These are phyloP conservation scores for Tylopilus vinaceipallidus DNA, from an alignment of 768 basidiomycete species.

Conservation along the genomic window DNA sequence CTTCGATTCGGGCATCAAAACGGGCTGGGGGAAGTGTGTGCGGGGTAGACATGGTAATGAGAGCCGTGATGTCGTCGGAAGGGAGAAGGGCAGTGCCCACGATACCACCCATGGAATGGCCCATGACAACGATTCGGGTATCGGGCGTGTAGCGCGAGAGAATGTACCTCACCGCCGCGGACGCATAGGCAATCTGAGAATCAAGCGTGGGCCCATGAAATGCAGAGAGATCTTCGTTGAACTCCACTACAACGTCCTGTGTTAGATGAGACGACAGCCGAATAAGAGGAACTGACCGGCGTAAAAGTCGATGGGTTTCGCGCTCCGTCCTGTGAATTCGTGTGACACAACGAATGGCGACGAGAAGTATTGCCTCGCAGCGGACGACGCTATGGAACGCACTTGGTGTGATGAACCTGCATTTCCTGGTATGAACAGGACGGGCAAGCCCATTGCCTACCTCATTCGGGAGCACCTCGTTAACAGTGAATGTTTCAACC, in stretches of 20 bases:
- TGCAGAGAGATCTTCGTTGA: conserved; percentile 96
- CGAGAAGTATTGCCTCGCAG: conserved; percentile 73
- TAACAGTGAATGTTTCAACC: neutral
- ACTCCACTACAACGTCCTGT: conserved; percentile 56
- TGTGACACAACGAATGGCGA: conserved; percentile 54
- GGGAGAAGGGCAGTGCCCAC: conserved; percentile 82
- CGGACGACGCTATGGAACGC: conserved; percentile 92
- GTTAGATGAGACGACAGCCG: neutral
- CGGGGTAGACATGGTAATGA: conserved; percentile 97
- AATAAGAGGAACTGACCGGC: conserved; percentile 51
- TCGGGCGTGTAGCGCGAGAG: conserved; percentile 68
- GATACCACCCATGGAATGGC: conserved; percentile 97
- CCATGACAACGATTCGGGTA: conserved; percentile 74
- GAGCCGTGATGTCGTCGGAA: conserved; percentile 60
- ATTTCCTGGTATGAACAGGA: conserved; percentile 96
- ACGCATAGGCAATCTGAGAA: conserved; percentile 75
- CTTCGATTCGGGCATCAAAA: conserved; percentile 77
- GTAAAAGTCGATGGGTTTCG: conserved; percentile 79
- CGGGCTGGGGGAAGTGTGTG: conserved; percentile 85
- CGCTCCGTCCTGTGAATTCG: conserved; percentile 45
- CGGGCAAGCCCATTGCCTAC: conserved; percentile 62
- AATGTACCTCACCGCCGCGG: conserved; percentile 71
- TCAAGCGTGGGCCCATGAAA: conserved; percentile 89
- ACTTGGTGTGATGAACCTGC: conserved; percentile 94
- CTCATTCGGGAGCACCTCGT: conserved; percentile 1